Base-by-base conservation (phyloP, 345 rosid species). In the Punica granatum region DNA sequence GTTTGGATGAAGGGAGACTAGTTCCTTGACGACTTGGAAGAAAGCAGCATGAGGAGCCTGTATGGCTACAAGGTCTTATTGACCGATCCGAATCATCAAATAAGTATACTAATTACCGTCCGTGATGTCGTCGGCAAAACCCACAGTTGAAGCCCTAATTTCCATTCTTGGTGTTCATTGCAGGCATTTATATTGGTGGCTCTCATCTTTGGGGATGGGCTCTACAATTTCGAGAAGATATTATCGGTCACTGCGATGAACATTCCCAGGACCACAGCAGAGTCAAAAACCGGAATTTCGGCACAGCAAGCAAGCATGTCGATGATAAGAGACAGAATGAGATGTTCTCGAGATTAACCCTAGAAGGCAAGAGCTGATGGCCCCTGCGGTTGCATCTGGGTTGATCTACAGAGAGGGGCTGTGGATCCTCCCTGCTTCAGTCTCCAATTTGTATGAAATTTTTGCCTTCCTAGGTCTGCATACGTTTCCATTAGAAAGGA, bases 401-500 rank as follows among this genome's bases (percentile, higher is more conserved):
- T 76, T 92, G 21, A 85, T 92, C 31, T 93, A 97, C 26, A 96
- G 98, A 7, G 98, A 93, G 78, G 97, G 96, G 33, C 79, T 93
- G 19, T 90, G 98, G 96, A 83, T 83, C 73, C 92, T 90, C 46
- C 97, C 97, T 0, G 87, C 86, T 59, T 19, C 80, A 78, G 9
- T 93, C 98, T 53, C 98, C 98, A 15, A 88, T 90, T 48, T 90
- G 98, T 75, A 88, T 90, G 94, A 90, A 81, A 78, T 93, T 93
- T 73, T 35, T 76, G 43, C 54, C 76, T 67, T 73, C 91, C 35
- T 92, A 80, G 76, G 12, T 28, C 28, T 51, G 28, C 23, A 51
- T n/a, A 51, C 10, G 58, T 10, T 51, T 51, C 53, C 53, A 46
- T 23, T 49, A 49, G 6, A 23, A 51, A n/a, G 7, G 28, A 30